phyloP scores from a whole-genome alignment of 2,329 filamentous ascomycete species.

The Pestalotiopsis fici region DNA sequence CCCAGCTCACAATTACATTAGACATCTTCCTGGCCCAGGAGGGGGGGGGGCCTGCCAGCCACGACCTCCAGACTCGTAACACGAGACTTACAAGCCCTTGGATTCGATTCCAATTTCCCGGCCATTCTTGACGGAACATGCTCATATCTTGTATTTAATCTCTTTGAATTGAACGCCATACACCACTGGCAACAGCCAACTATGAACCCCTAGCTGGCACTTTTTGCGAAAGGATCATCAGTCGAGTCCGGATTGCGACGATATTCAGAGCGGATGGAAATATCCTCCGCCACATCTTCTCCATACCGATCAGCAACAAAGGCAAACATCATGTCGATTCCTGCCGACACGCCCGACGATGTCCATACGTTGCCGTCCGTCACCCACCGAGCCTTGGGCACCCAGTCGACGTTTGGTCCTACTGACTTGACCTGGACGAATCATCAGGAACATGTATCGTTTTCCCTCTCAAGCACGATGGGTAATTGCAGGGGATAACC shows the following conservation, averaged over 20 bases:
- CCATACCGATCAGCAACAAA: slow-evolving; percentile 58
- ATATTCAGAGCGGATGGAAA: slow-evolving; percentile 60
- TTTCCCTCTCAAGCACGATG: neutral
- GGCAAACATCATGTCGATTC: slow-evolving; percentile 59
- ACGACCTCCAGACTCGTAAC: no score
- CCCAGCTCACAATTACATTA: neutral
- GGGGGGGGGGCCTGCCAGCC: no score
- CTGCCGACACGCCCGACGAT: slow-evolving; percentile 59
- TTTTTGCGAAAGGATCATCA: slow-evolving; percentile 55
- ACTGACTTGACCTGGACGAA: slow-evolving; percentile 33
- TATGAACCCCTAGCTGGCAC: no score
- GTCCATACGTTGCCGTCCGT: slow-evolving; percentile 68
- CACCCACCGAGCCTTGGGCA: slow-evolving; percentile 63
- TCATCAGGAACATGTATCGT: neutral
- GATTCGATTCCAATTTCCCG: no score
- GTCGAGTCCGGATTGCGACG: slow-evolving; percentile 49
- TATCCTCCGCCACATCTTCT: slow-evolving; percentile 43
- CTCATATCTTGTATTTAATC: no score
- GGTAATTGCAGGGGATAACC: neutral
- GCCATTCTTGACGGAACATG: no score
- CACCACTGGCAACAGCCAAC: no score
- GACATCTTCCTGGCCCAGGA: no score
- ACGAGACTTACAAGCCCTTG: no score
- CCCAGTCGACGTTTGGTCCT: slow-evolving; percentile 58
- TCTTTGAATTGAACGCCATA: no score